Conservation (phyloP, 192 early-diverging fungal species). For the Backusella westeae region DNA sequence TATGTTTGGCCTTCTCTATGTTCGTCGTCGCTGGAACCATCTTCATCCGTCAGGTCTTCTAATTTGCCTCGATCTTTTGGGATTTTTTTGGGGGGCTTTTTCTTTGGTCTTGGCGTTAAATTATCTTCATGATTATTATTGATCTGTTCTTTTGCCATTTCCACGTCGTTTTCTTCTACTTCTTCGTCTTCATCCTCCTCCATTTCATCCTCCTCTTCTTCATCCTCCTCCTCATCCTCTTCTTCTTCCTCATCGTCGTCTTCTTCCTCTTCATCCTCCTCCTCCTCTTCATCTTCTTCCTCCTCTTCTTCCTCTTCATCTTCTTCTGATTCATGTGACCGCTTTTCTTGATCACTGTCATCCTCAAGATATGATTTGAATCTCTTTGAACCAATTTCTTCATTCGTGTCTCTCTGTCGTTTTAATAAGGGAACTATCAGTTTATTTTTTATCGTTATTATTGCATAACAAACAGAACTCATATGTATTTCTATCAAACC, state of each 20-base stretch:
- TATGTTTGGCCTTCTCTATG: not conserved
- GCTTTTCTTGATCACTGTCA: slow-evolving; percentile 5
- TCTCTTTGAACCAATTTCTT: not conserved
- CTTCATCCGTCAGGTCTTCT: slow-evolving; percentile 4
- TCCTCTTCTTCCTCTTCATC: slow-evolving; percentile 37
- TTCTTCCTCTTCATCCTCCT: slow-evolving; percentile 20
- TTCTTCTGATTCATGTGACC: slow-evolving; percentile 22
- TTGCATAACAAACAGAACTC: not conserved
- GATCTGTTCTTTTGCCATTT: not conserved
- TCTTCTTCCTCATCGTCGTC: slow-evolving; percentile 35
- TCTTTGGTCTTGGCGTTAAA: not conserved
- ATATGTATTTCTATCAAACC: not conserved
- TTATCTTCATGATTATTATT: not conserved
- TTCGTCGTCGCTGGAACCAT: not conserved
- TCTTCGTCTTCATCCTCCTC: not conserved
- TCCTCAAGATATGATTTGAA: slow-evolving; percentile 7
- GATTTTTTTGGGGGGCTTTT: not conserved
- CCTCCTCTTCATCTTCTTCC: slow-evolving; percentile 19
- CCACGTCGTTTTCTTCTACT: not conserved
- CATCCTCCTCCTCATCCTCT: slow-evolving; percentile 24
- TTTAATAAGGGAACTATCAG: not conserved
- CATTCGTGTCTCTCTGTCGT: slow-evolving; percentile 8
- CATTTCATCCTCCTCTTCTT: slow-evolving; percentile 13
- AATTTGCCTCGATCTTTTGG: not conserved
- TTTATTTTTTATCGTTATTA: not conserved